Percentiles rank a stretch among this genome's conserved stretches.
These are phyloP conservation scores for Guadua angustifolia DNA, from an alignment of 176 grass and related monocot species.

Conservation along the genomic window DNA sequence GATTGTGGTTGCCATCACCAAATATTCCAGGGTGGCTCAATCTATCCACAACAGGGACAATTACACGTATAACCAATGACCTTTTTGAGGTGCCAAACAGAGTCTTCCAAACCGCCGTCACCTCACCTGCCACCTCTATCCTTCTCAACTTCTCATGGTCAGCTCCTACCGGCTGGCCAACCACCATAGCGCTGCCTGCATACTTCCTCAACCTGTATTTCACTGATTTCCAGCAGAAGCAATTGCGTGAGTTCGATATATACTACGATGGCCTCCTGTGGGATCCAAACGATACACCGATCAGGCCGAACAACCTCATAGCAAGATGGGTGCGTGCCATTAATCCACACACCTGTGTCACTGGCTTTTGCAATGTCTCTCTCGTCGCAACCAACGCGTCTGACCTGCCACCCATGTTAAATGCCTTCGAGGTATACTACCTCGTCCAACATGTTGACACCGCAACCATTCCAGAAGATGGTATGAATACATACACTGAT, in stretches of 20 bases:
- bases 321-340: not conserved
- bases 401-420: too few species aligned
- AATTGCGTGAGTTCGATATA: not conserved
- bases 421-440: not conserved
- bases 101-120: not conserved
- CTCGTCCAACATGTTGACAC: not conserved
- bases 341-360: accelerated
- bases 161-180: not conserved
- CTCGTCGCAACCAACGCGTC: not conserved
- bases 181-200: not conserved
- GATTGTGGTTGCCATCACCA: not conserved
- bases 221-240: not conserved
- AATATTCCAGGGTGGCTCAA: not conserved
- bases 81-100: not conserved
- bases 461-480: not conserved
- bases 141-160: not conserved
- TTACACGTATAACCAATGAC: not conserved
- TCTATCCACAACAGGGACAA: not conserved
- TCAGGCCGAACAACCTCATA: not conserved
- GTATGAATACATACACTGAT: too few species aligned
- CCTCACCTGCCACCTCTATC: not conserved
- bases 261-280: not conserved
- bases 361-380: not conserved
- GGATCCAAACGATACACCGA: accelerated
- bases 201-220: not conserved